A percentile compares a stretch with the other conserved stretches of the same genome.
phyloP scores from a whole-genome alignment of 2,329 filamentous ascomycete genomes.

The Fusarium siculi region DNA sequence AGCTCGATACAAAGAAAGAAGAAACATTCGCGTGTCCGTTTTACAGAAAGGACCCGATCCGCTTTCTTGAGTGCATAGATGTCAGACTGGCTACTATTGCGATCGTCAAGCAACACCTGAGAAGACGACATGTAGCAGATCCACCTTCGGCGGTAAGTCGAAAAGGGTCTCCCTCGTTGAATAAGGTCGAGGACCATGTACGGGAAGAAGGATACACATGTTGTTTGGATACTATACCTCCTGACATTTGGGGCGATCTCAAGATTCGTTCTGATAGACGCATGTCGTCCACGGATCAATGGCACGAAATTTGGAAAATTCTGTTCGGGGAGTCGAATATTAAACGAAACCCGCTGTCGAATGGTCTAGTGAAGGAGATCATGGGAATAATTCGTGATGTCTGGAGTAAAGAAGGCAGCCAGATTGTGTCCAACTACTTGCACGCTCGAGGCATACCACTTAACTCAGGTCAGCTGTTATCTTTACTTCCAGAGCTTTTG shows the following conservation, averaged over 20 bases:
- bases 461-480: no score
- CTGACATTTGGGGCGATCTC: background rate
- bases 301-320: background rate
- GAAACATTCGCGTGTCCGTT: slow-evolving; percentile 1
- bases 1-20: background rate
- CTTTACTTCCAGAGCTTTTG: no score
- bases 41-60: background rate
- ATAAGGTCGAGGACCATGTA: background rate
- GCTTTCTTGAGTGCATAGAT: background rate
- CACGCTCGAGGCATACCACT: background rate
- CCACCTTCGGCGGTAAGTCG: no score
- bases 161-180: background rate
- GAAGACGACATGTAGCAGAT: background rate
- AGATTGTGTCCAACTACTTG: background rate
- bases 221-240: background rate
- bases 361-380: background rate
- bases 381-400: background rate
- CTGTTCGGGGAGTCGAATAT: background rate
- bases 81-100: background rate
- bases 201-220: background rate
- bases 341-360: background rate
- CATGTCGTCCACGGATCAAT: background rate
- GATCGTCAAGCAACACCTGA: background rate
- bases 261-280: background rate
- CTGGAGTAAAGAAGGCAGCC: background rate